Base-by-base conservation (phyloP, 495 filamentous ascomycete genomes). In the Parathielavia appendiculata region DNA sequence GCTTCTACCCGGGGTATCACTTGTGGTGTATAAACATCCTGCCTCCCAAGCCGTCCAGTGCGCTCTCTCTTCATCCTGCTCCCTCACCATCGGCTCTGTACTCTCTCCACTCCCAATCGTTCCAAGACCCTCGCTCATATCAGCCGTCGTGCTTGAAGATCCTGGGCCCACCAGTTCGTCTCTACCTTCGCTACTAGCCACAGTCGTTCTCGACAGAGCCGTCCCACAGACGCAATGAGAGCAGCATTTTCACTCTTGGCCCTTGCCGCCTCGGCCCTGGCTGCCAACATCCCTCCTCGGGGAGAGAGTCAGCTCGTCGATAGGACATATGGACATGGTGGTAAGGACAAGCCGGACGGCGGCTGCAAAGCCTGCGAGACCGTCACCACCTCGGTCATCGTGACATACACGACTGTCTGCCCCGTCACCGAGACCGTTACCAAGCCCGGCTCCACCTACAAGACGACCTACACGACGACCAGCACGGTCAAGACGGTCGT, bases 401-500 rank as follows among this genome's bases (percentile, higher is more conserved):
- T 72, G 16, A 78, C 74, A 23, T 78, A 77, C 64, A 71, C 67
- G n/a, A 68, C 68, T 19, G 35, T 66, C 11, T 77, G 76, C 67
- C 72, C 74, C 19, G 63, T 74, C 56, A 76, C 73, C 16, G 64
- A 70, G 59, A 76, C 73, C n/a, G 54, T 69, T 56, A 75, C 69
- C 47, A 56, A 69, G 59, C 58, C 64, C 48, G 69, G 71, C 49
- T 62, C 66, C 38, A 73, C 74, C 39, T 66, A 72, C 61, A 71
- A 69, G 32, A 73, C 69, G 23, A 78, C 77, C 41, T 78, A 76
- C 66, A 76, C 77, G 35, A 76, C 79, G 47, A 71, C 75, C 59
- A 70, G 65, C 56, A 72, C 70, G 52, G 60, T 71, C 45, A 56
- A 69, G 60, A 62, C 66, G 8, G 41, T 40, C 19, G 61, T 69